A percentile compares a stretch with the other conserved stretches of the same genome.
Evolutionary conservation across 2,329 filamentous ascomycete species (phyloP).

Genomic region (Colletotrichum paranaense): DNA sequence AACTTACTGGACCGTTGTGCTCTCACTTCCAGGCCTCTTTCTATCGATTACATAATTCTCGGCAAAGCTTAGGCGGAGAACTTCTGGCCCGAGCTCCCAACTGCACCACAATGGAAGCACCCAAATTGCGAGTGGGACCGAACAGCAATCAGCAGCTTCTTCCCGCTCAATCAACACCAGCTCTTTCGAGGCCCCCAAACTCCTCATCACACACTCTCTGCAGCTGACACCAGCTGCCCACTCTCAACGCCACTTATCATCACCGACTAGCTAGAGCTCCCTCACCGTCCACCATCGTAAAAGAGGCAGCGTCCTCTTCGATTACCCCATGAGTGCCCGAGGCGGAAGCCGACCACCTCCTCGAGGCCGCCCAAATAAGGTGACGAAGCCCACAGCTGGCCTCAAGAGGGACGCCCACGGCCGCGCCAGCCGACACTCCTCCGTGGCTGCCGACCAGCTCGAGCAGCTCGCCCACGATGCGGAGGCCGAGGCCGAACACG

Average conservation of each 20-base stretch:
- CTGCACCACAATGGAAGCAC: not conserved
- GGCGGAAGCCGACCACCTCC: constrained; percentile 40
- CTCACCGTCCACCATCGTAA: constrained; percentile 35
- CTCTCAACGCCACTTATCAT: constrained; percentile 28
- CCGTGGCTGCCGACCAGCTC: constrained; percentile 47
- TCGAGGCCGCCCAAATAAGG: constrained; percentile 55
- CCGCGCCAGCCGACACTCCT: constrained; percentile 43
- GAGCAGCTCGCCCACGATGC: constrained; percentile 42
- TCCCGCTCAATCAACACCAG: constrained; percentile 32
- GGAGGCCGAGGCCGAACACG: constrained; percentile 38
- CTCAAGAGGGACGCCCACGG: constrained; percentile 32
- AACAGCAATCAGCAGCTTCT: constrained; percentile 14
- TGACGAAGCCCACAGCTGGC: constrained; percentile 51
- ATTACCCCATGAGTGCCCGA: constrained; percentile 35
- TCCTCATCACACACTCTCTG: constrained; percentile 18
- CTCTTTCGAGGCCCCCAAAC: constrained; percentile 25
- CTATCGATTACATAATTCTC: constrained; percentile 19
- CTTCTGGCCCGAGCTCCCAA: constrained; percentile 40
- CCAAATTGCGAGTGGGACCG: constrained; percentile 23
- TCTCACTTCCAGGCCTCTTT: not conserved
- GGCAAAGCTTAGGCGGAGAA: constrained; percentile 16
- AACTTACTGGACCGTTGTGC: not conserved
- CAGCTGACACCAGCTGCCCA: constrained; percentile 36
- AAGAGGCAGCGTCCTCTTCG: constrained; percentile 6
- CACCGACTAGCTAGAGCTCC: constrained; percentile 16